Evolutionary conservation across 2,329 filamentous ascomycete species (phyloP).

Genomic region (Cladosporium sp.): DNA sequence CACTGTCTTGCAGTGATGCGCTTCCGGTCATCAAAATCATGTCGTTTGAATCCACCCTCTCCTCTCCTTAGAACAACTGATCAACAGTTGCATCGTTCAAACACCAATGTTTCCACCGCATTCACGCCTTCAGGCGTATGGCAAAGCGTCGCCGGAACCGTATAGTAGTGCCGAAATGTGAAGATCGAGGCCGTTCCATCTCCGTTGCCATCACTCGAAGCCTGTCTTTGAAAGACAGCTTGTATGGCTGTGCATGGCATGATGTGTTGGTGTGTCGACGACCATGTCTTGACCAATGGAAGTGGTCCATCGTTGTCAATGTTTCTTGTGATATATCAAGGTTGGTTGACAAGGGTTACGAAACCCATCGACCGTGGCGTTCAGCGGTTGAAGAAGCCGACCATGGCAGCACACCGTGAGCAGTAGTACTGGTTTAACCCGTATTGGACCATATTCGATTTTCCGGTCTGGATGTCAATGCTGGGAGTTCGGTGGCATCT

Average conservation of each 20-base stretch:
- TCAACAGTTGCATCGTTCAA: not conserved
- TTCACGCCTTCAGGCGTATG: not conserved
- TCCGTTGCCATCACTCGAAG: not conserved
- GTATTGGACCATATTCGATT: conserved; percentile 41
- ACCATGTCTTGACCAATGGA: conserved; percentile 2
- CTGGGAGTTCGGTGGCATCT: conserved; percentile 40
- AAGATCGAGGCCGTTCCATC: not conserved
- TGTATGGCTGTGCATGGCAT: not conserved
- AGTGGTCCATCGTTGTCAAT: not conserved
- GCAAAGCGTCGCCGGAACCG: not conserved
- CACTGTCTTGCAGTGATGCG: conserved; percentile 13
- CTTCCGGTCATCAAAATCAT: conserved; percentile 7
- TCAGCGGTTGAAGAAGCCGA: conserved; percentile 38
- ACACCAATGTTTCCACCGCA: not conserved
- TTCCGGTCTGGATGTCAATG: conserved; percentile 37
- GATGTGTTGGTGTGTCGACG: not conserved
- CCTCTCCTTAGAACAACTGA: not conserved
- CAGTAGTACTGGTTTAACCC: conserved; percentile 44
- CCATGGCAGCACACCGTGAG: conserved; percentile 39
- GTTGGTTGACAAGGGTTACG: not conserved
- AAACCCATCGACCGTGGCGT: not conserved
- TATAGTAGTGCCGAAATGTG: not conserved
- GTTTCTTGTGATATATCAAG: not conserved
- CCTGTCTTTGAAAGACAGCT: not conserved
- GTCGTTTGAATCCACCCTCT: not conserved